These are phyloP conservation scores for Cryphonectria naterciae DNA, from an alignment of 2,329 filamentous ascomycete species.

Conservation along the genomic window DNA sequence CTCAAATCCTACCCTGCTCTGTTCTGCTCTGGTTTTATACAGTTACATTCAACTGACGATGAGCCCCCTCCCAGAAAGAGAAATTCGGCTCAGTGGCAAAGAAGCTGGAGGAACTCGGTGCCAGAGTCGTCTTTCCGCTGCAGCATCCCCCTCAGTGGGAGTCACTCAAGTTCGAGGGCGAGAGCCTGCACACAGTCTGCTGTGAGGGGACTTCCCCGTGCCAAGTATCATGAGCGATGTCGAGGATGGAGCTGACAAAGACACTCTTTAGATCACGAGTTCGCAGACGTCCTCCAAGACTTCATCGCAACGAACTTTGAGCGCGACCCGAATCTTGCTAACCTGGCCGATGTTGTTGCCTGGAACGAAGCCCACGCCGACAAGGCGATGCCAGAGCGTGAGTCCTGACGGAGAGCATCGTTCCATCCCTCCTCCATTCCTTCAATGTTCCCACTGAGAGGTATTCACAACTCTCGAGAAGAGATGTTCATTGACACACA, in stretches of 20 bases:
- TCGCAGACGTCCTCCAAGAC: conserved; percentile 19
- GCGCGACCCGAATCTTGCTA: conserved; percentile 23
- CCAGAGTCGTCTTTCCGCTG: conserved; percentile 28
- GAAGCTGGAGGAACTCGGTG: conserved; percentile 27
- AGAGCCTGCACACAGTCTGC: conserved; percentile 28
- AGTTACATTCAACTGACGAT: neutral
- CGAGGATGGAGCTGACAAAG: neutral
- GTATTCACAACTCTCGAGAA: neutral
- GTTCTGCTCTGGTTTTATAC: neutral
- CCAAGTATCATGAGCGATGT: neutral
- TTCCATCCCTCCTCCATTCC: neutral
- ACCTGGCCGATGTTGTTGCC: conserved; percentile 31
- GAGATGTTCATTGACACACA: neutral
- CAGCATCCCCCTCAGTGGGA: conserved; percentile 20
- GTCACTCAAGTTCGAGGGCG: conserved; percentile 23
- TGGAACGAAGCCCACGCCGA: conserved; percentile 33
- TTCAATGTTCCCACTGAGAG: neutral
- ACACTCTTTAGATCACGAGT: conserved; percentile 25
- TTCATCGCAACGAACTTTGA: conserved; percentile 30
- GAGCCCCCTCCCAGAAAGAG: conserved; percentile 19
- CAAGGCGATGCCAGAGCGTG: conserved; percentile 31
- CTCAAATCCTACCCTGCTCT: too few relatives aligned
- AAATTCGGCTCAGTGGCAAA: conserved; percentile 27
- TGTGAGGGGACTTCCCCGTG: conserved; percentile 22
- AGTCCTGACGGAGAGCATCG: conserved; percentile 1